Evolutionary conservation across 441 rosid genomes (phyloP).

Genomic region (Erodium moschatum): DNA sequence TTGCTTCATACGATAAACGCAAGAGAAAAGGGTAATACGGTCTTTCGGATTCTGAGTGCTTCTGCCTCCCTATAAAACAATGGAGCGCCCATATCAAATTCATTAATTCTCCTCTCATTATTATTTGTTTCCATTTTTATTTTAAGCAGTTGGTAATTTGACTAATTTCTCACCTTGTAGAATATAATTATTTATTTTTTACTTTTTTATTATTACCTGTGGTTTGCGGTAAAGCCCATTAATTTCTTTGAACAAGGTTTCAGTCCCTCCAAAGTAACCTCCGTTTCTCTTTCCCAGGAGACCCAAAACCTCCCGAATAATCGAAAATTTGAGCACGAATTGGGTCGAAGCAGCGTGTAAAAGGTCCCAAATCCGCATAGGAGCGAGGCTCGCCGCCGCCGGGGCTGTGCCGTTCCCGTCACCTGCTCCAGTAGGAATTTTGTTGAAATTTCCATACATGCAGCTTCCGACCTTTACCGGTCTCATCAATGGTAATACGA

Average conservation of each 20-base stretch:
- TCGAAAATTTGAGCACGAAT: neutral
- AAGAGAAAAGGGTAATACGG: neutral
- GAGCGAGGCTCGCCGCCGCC: neutral
- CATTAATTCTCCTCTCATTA: neutral
- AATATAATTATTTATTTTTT: neutral
- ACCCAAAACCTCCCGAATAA: neutral
- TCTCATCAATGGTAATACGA: conserved; percentile 2
- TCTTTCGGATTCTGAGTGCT: neutral
- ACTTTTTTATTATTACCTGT: neutral
- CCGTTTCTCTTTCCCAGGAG: neutral
- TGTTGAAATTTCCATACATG: conserved; percentile 5
- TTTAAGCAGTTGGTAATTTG: neutral
- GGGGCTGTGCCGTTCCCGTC: conserved; percentile 4
- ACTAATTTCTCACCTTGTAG: neutral
- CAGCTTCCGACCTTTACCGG: neutral
- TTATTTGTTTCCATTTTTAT: neutral
- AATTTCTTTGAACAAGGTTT: conserved; percentile 4
- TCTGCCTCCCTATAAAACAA: neutral
- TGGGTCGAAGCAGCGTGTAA: neutral
- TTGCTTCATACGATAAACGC: neutral
- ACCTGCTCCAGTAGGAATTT: conserved; percentile 3
- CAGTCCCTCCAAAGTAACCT: conserved; percentile 10
- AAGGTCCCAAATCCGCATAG: neutral
- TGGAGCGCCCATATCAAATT: conserved; percentile 6
- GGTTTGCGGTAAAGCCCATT: neutral